Evolutionary conservation across 2,329 filamentous ascomycete genomes (phyloP).

Genomic region (Calonectria leucothoes): DNA sequence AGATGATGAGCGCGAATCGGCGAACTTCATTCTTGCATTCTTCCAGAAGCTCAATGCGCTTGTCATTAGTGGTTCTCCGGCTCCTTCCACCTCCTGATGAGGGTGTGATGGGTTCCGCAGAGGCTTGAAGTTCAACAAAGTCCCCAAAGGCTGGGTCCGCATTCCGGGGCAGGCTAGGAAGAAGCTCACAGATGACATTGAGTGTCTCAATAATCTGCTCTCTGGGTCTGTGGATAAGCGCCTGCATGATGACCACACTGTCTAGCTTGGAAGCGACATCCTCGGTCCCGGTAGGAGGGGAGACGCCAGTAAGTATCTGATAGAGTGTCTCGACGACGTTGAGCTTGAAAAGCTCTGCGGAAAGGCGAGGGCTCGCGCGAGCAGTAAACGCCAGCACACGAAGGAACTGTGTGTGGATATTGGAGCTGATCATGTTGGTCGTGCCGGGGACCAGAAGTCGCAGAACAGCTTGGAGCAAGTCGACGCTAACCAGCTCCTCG

Average conservation of each 20-base stretch:
- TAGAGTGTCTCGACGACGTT: slow-evolving; percentile 98
- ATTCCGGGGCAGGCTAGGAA: slow-evolving; percentile 77
- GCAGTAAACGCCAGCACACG: slow-evolving; percentile 91
- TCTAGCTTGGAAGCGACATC: slow-evolving; percentile 89
- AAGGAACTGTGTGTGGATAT: slow-evolving; percentile 96
- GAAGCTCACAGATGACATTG: slow-evolving; percentile 95
- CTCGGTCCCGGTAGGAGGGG: slow-evolving; percentile 82
- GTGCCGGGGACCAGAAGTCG: slow-evolving; percentile 91
- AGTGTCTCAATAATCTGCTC: slow-evolving; percentile 98
- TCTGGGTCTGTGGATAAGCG: slow-evolving; percentile 91
- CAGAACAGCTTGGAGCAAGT: slow-evolving; percentile 85
- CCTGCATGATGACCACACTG: slow-evolving; percentile 98
- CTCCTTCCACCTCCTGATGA: slow-evolving; percentile 47
- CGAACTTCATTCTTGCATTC: slow-evolving; percentile 89
- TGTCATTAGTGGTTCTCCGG: slow-evolving; percentile 73
- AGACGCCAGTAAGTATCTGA: slow-evolving; percentile 96
- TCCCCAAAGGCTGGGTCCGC: slow-evolving; percentile 57
- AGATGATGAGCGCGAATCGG: slow-evolving; percentile 90
- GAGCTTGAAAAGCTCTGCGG: slow-evolving; percentile 92
- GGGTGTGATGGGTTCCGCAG: slow-evolving; percentile 54
- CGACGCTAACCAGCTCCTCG: slow-evolving; percentile 91
- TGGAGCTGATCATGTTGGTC: slow-evolving; percentile 92
- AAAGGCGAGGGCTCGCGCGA: slow-evolving; percentile 86
- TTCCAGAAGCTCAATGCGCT: slow-evolving; percentile 82
- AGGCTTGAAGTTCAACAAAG: slow-evolving; percentile 55